phyloP scores from a whole-genome alignment of 2,329 filamentous ascomycete species.

The Verticillium zaregamsianum region DNA sequence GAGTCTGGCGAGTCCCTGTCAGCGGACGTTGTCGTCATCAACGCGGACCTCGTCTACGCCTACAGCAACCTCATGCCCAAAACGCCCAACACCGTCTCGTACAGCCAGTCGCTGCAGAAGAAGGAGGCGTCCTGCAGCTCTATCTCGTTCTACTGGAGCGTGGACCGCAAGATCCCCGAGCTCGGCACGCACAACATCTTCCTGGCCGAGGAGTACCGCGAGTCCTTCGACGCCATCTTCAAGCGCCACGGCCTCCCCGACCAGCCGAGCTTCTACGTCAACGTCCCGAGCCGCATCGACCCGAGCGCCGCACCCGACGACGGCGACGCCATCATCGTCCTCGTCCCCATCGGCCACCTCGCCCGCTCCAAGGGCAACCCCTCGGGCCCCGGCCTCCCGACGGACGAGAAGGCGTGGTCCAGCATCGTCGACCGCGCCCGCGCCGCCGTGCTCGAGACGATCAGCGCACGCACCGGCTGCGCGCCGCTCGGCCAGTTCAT shows the following conservation, averaged over 20 bases:
- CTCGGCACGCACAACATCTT: constrained; percentile 73
- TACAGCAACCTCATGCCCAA: constrained; percentile 66
- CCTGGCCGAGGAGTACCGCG: constrained; percentile 66
- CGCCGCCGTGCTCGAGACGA: constrained; percentile 54
- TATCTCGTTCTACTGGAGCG: constrained; percentile 74
- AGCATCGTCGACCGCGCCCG: constrained; percentile 56
- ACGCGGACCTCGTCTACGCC: constrained; percentile 71
- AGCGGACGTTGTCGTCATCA: constrained; percentile 66
- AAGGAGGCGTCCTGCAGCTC: constrained; percentile 63
- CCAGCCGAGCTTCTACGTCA: constrained; percentile 72
- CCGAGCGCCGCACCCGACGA: constrained; percentile 61
- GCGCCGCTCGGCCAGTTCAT: constrained; percentile 43
- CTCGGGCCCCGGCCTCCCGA: constrained; percentile 24
- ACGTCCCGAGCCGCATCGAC: constrained; percentile 69
- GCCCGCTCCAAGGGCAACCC: constrained; percentile 35
- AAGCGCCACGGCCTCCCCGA: constrained; percentile 61
- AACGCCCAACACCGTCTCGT: constrained; percentile 19
- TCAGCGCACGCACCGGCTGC: constrained; percentile 56
- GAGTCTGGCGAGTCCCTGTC: constrained; percentile 51
- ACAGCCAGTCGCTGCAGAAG: constrained; percentile 35
- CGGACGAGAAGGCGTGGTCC: constrained; percentile 53
- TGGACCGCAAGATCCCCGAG: constrained; percentile 56
- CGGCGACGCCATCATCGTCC: constrained; percentile 62
- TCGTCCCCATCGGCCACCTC: constrained; percentile 70
- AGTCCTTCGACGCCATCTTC: constrained; percentile 75